Evolutionary conservation across 306 rosid genomes (phyloP).

Genomic region (Ziziphus jujuba): DNA sequence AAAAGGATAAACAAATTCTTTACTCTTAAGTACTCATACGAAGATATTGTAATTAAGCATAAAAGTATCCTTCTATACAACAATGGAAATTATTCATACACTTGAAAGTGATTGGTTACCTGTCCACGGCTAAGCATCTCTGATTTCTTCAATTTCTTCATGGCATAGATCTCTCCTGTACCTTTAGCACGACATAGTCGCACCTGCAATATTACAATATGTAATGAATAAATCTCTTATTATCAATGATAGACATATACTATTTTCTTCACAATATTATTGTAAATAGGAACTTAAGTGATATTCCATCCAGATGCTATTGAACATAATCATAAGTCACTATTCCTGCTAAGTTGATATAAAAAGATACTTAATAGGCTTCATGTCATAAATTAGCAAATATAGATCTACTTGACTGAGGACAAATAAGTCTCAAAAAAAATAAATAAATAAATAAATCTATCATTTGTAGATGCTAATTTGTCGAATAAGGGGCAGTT

Average conservation of each 20-base stretch:
- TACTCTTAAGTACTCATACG: too few relatives aligned
- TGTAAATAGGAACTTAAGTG: too few relatives aligned
- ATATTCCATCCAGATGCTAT: not conserved
- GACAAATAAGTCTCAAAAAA: not conserved
- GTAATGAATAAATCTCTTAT: not conserved
- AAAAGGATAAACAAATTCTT: too few relatives aligned
- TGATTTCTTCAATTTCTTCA: slow-evolving; percentile 96
- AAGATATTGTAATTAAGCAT: too few relatives aligned
- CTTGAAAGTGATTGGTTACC: slow-evolving; percentile 39
- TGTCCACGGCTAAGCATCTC: slow-evolving; percentile 99
- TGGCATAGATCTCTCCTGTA: slow-evolving; percentile 86
- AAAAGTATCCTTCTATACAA: not conserved
- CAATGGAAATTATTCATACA: not conserved
- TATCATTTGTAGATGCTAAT: not conserved
- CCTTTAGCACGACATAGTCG: slow-evolving; percentile 80
- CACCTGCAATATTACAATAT: slow-evolving; percentile 52
- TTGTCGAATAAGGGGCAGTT: slow-evolving; percentile 12
- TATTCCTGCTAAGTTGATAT: not conserved
- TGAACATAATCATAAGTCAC: not conserved
- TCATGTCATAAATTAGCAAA: not conserved
- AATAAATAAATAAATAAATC: too few relatives aligned
- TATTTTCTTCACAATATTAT: not conserved
- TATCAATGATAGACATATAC: not conserved
- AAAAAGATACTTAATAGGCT: not conserved
- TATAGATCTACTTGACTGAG: not conserved